A percentile compares a stretch with the other conserved stretches of the same genome.
phyloP scores from a whole-genome alignment of 2,329 filamentous ascomycete genomes.

The Scedosporium aurantiacum region DNA sequence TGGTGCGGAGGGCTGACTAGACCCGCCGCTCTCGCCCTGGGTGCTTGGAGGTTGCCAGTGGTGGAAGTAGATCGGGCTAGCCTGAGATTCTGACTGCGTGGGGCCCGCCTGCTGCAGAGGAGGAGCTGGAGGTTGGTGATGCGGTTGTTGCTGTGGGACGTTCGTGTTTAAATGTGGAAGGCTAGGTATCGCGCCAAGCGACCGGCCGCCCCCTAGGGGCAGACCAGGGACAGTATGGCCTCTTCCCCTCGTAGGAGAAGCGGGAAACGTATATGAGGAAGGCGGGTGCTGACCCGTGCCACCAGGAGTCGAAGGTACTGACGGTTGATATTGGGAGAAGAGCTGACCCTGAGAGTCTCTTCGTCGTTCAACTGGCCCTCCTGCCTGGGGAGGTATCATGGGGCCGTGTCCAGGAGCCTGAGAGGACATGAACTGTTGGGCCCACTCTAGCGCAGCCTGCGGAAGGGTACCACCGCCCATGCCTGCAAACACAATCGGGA shows the following conservation, averaged over 20 bases:
- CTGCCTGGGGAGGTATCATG: conserved; percentile 36
- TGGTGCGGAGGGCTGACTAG: conserved; percentile 60
- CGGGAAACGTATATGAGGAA: neutral
- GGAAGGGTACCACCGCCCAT: conserved; percentile 54
- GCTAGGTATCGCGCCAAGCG: conserved; percentile 22
- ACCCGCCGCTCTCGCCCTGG: conserved; percentile 44
- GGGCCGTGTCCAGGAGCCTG: conserved; percentile 31
- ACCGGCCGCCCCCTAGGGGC: conserved; percentile 21
- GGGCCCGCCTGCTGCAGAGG: conserved; percentile 19
- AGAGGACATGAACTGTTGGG: conserved; percentile 52
- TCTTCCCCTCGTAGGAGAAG: conserved; percentile 37
- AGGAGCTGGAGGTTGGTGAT: neutral
- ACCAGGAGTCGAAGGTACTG: conserved; percentile 26
- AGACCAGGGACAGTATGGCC: conserved; percentile 35
- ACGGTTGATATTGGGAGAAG: conserved; percentile 24
- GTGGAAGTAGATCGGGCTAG: conserved; percentile 68
- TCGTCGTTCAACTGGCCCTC: conserved; percentile 42
- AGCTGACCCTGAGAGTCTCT: conserved; percentile 36
- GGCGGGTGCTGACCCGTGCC: neutral
- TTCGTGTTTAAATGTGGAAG: conserved; percentile 35
- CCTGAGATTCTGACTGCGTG: conserved; percentile 53
- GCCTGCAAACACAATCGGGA: conserved; percentile 64
- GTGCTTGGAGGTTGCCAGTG: conserved; percentile 79
- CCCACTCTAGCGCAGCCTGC: conserved; percentile 53
- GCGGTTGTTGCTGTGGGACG: conserved; percentile 23